Conservation (phyloP, 306 rosid genomes). For the Crotalaria pallida region DNA sequence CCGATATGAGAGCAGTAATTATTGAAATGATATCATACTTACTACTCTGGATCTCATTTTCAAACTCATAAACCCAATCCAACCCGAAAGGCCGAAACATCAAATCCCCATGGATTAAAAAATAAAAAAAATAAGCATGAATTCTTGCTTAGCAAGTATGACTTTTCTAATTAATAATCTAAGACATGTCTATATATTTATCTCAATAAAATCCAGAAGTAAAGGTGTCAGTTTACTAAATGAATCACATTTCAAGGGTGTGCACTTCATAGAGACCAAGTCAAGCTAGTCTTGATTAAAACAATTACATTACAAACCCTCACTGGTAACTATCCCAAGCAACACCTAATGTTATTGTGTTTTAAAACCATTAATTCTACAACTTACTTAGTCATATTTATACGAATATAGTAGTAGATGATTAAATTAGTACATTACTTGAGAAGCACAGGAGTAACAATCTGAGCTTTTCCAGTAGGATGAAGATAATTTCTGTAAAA, state of each 20-base stretch:
- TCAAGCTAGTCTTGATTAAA: background rate
- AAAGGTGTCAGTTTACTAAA: background rate
- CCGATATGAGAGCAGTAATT: background rate
- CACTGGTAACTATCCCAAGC: background rate
- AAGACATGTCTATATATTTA: background rate
- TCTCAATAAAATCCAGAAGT: conserved; percentile 3
- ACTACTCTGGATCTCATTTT: background rate
- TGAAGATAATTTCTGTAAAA: conserved; percentile 71
- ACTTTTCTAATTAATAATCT: conserved; percentile 14
- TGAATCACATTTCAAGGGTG: background rate
- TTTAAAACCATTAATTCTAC: background rate
- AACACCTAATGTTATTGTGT: background rate
- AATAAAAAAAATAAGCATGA: background rate
- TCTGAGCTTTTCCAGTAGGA: conserved; percentile 74
- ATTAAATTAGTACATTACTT: conserved; percentile 71
- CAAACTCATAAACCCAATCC: background rate
- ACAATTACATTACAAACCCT: background rate
- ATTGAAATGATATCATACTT: background rate
- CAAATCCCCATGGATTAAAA: background rate
- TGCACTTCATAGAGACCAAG: background rate
- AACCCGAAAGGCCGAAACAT: conserved; percentile 6
- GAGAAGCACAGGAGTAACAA: conserved; percentile 71
- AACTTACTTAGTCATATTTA: background rate
- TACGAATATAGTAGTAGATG: no score
- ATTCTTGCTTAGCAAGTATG: background rate